Base-by-base conservation (phyloP, 805 yeast species). In the Schwanniomyces occidentalis region DNA sequence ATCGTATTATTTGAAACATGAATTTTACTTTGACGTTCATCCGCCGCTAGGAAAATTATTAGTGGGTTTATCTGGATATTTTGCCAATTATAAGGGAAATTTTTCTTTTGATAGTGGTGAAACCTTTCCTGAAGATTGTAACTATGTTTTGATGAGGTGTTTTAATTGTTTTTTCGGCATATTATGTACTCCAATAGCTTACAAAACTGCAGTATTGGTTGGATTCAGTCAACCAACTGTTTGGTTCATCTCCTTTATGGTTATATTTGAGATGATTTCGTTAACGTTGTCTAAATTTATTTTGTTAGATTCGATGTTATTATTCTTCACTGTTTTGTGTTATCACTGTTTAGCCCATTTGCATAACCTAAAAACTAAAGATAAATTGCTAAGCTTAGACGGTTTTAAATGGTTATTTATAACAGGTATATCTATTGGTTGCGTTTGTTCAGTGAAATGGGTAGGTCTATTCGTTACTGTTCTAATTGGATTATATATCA, bases 41-140 rank as follows among this genome's bases (percentile, higher is more conserved):
- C 99, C 99, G 31, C 99, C 99, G 2, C 69, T 91, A 50, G 98
- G 97, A 15, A 91, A 91, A 62, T 82, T 91, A 84, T 72, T 93
- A 41, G 86, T 88, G 39, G 98, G 95, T 0, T 69, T 87, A 25
- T 81, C 90, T 27, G 97, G 95, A 29, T 87, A 78, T 58, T 57
- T 89, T 40, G 91, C 93, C 24, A 90, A 89, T 10, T 89, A 82
- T 63, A 80, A 89, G 54, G 97, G 98, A 13, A 71, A 82, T 16
- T 93, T 90, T 77, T 86, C 78, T 44, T 93, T 93, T 67, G 91
- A 85, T 18, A 84, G 95, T 30, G 95, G 95, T 33, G 72, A 71
- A 30, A 63, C 57, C 17, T 93, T 84, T 59, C 95, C 96, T 2
- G 85, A 77, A 9, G 73, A 78, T 46, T 74, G 85, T 27, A 86